A percentile compares a stretch with the other conserved stretches of the same genome.
Evolutionary conservation across 78 protist genomes (phyloP).

Genomic region (Protostelium mycophagum): DNA sequence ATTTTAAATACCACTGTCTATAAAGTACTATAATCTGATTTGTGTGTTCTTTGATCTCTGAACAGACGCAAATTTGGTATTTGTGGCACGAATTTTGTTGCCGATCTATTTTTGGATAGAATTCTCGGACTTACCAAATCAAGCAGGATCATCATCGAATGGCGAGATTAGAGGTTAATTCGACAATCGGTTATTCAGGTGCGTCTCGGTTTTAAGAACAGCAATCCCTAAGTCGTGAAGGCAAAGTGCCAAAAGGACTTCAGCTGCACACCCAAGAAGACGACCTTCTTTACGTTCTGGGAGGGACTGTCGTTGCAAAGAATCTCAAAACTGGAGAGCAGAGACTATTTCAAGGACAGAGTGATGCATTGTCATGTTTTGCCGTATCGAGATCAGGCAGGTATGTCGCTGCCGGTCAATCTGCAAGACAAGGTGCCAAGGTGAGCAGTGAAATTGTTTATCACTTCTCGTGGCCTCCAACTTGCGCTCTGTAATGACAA

Average conservation of each 20-base stretch:
- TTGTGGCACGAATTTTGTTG: too few relatives aligned
- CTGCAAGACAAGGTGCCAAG: conserved; percentile 69
- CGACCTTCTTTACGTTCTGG: neutral
- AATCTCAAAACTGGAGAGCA: neutral
- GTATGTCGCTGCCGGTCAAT: conserved; percentile 67
- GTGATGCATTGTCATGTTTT: conserved; percentile 37
- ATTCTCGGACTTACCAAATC: too few relatives aligned
- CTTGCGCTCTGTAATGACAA: neutral
- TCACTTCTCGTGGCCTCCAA: too few relatives aligned
- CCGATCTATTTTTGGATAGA: too few relatives aligned
- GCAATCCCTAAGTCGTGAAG: neutral
- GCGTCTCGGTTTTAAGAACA: neutral
- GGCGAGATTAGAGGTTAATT: neutral
- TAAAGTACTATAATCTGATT: too few relatives aligned
- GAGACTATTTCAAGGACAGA: conserved; percentile 32
- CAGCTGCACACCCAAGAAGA: neutral
- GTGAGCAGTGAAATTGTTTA: too few relatives aligned
- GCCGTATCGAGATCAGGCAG: conserved; percentile 36
- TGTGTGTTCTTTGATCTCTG: too few relatives aligned
- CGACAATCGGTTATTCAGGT: neutral
- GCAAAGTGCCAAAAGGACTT: neutral
- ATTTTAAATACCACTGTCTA: too few relatives aligned
- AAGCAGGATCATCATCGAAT: too few relatives aligned
- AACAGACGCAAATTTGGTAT: too few relatives aligned
- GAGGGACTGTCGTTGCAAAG: neutral